Base-by-base conservation (phyloP, 1,284 basidiomycete species). In the Pseudozyma thailandica region DNA sequence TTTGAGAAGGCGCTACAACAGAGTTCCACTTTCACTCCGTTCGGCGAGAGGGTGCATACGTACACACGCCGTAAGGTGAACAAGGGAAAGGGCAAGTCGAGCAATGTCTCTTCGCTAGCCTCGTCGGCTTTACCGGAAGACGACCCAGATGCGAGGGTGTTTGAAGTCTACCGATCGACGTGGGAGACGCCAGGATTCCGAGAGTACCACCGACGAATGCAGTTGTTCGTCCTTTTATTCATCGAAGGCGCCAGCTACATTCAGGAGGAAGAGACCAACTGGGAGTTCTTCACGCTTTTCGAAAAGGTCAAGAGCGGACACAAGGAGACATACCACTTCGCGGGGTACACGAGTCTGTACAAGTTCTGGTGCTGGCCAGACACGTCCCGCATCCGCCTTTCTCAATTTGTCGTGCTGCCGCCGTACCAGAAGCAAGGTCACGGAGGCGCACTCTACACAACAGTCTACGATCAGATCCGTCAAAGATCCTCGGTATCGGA, bases 161-260 rank as follows among this genome's bases (percentile, higher is more conserved):
- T 82, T 45, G 69, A 71, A 31, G 59, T 82, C 20, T 81, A 71
- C 39, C 75, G 69, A 10, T 60, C 89, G 23, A 94, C 89, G 6
- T 95, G 92, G 89, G 85, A 89, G 61, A 93, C 93, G 1, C 89
- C 91, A 5, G 94, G 93, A 4, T 98, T 97, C 85, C 87, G 87
- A 76, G 93, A 95, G 83, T 94, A 92, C 76, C 95, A 97, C 80
- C 87, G 91, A n/a, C 87, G 89, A 53, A 96, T 96, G 91, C 95
- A 98, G 84, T 83, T 97, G 52, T 97, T 97, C 81, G 92, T 96
- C 58, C 84, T 96, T 39, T 86, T 98, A 8, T 98, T 93, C 84
- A 95, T 98, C 80, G 95, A 98, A 82, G 96, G 89, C 7, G 81
- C 81, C 0, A 76, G 74, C 53, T 98, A 94, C 84, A 92, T 98